Conservation (phyloP, 306 rosid species). For the Acacia confusa region DNA sequence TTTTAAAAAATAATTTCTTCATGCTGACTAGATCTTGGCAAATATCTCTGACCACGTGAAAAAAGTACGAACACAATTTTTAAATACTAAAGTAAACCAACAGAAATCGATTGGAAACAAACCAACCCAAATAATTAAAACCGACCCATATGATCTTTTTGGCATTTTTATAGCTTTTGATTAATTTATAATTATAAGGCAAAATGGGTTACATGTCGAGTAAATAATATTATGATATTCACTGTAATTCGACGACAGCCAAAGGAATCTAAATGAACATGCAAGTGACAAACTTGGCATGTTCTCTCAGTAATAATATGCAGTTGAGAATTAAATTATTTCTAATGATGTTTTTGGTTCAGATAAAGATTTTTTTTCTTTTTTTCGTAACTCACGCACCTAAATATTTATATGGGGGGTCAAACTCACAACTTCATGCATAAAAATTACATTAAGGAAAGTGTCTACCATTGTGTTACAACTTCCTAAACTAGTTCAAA, state of each 20-base stretch:
- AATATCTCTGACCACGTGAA: constrained; percentile 43
- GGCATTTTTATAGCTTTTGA: background rate
- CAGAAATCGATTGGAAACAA: constrained; percentile 24
- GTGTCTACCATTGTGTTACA: no score
- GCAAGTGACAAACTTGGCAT: background rate
- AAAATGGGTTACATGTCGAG: background rate
- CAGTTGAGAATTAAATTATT: background rate
- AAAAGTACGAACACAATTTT: constrained; percentile 26
- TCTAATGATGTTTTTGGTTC: background rate
- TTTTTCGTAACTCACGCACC: no score
- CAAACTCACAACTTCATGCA: no score
- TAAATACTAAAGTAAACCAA: constrained; percentile 10
- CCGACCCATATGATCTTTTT: constrained; percentile 7
- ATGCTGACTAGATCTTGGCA: constrained; percentile 17
- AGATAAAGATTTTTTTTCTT: background rate
- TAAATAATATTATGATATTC: background rate
- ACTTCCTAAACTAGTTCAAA: no score
- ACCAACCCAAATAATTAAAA: background rate
- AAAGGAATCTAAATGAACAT: background rate
- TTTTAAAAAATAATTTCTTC: background rate
- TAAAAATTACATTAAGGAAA: no score
- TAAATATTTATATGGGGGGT: no score
- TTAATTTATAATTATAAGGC: background rate
- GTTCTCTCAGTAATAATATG: background rate
- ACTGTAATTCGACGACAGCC: constrained; percentile 10